Conservation (phyloP, 176 grass and related monocot genomes). For the maize (Zea mays) region Zm-B73-REFERENCE-NAM-5.0 NC_050102.1:106210001-106210500, state of each 20-base stretch:
- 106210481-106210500: neutral
- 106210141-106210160: neutral
- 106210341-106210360: neutral
- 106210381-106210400: conserved; percentile 24
- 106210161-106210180: neutral
- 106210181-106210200: neutral
- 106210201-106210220: neutral
- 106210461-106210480: neutral
- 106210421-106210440: conserved; percentile 15
- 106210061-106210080: conserved; percentile 81
- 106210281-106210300: neutral
- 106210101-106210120: conserved; percentile 42
- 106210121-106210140: neutral
- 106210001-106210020: conserved; percentile 67
- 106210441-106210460: conserved; percentile 10
- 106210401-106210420: conserved; percentile 17
- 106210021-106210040: conserved; percentile 69
- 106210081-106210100: conserved; percentile 81
- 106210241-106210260: conserved; percentile 11
- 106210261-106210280: conserved; percentile 1
- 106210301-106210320: neutral
- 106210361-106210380: neutral
- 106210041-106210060: conserved; percentile 81
- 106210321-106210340: neutral
- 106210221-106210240: neutral